Evolutionary conservation across 2,329 filamentous ascomycete genomes (phyloP).

Genomic region (Calonectria pauciramosa): DNA sequence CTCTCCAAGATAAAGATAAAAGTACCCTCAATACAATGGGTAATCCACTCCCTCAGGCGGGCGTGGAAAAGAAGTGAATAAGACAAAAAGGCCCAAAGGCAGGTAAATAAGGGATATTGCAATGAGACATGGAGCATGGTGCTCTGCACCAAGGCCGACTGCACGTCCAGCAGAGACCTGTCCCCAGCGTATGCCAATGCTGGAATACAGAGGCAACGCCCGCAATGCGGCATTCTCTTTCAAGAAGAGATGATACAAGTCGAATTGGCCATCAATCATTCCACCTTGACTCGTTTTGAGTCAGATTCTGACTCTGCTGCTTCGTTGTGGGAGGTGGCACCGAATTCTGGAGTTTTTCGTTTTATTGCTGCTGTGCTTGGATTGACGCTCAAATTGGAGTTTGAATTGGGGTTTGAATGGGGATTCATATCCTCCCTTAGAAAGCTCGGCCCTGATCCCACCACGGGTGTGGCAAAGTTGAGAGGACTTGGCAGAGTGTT

Average conservation of each 20-base stretch:
- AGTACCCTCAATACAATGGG: constrained; percentile 1
- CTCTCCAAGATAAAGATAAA: constrained; percentile 20
- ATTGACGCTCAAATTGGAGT: constrained; percentile 35
- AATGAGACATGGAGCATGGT: background rate
- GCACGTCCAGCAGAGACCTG: constrained; percentile 37
- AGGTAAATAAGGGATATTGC: background rate
- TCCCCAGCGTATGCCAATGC: constrained; percentile 30
- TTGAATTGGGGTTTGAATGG: constrained; percentile 34
- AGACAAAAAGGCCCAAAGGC: background rate
- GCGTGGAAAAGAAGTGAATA: constrained; percentile 17
- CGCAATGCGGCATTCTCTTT: constrained; percentile 21
- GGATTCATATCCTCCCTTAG: constrained; percentile 65
- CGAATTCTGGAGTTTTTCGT: constrained; percentile 69
- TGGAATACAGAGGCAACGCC: constrained; percentile 26
- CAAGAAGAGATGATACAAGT: constrained; percentile 9
- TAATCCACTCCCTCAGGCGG: background rate
- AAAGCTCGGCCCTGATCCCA: constrained; percentile 73
- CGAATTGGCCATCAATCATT: constrained; percentile 47
- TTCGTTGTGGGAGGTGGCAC: constrained; percentile 56
- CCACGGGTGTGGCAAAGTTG: constrained; percentile 89
- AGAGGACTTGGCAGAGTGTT: constrained; percentile 94
- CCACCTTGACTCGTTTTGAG: constrained; percentile 67
- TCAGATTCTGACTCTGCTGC: constrained; percentile 60
- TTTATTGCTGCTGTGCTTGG: constrained; percentile 54
- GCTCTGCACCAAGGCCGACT: constrained; percentile 24